These are phyloP conservation scores for Glycine latifolia DNA, from an alignment of 306 rosid species.

Conservation along the genomic window DNA sequence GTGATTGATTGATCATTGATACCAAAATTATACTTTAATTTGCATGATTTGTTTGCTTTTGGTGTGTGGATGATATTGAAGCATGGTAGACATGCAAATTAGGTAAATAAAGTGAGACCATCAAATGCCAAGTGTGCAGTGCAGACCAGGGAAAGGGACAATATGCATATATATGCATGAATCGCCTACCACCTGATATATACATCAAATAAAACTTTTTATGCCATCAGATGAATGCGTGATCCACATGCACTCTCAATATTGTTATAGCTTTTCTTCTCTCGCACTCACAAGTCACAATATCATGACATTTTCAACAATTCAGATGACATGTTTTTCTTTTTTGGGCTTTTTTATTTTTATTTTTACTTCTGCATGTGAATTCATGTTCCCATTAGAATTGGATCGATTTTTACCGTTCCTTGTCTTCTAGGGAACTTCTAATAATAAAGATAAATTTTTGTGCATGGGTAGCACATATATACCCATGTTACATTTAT, in stretches of 20 bases:
- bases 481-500: background rate
- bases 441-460: background rate
- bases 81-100: constrained; percentile 19
- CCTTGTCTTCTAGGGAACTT: constrained; percentile 23
- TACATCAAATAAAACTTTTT: constrained; percentile 15
- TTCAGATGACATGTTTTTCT: background rate
- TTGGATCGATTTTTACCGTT: constrained; percentile 2
- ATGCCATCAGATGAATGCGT: background rate
- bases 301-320: background rate
- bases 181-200: constrained; percentile 45
- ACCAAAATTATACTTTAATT: background rate
- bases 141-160: too few relatives aligned
- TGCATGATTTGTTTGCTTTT: constrained; percentile 18
- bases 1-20: background rate
- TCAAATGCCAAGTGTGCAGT: background rate
- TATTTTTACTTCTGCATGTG: constrained; percentile 25
- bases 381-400: constrained; percentile 22
- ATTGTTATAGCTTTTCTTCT: background rate
- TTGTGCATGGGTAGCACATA: background rate
- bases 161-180: background rate
- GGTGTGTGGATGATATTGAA: constrained; percentile 44
- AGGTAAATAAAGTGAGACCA: background rate
- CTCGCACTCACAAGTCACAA: background rate
- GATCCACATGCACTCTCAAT: background rate
- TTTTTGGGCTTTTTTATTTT: too few relatives aligned